Conservation (phyloP, 148 eudicot species). For the Persicaria maculosa region DNA sequence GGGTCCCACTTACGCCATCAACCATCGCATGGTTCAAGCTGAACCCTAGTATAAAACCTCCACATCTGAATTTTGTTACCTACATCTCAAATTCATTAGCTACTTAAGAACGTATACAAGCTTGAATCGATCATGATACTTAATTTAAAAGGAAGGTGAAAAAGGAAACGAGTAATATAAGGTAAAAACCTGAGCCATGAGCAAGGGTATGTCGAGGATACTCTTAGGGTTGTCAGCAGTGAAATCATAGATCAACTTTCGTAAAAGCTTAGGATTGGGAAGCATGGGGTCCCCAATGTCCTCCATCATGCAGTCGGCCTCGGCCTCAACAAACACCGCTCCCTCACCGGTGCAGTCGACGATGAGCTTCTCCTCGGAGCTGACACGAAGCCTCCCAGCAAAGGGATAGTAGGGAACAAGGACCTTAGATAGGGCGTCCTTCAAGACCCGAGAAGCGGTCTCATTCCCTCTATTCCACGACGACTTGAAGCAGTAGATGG, state of each 20-base stretch:
- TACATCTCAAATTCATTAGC: background rate
- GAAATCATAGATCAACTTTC: background rate
- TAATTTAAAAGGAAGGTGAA: no score
- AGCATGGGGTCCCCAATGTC: slow-evolving; percentile 9
- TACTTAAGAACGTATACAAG: no score
- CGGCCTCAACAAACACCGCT: slow-evolving; percentile 17
- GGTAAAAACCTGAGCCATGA: slow-evolving; percentile 6
- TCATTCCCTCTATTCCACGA: background rate
- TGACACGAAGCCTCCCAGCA: slow-evolving; percentile 14
- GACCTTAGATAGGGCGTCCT: slow-evolving; percentile 15
- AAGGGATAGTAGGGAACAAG: slow-evolving; percentile 18
- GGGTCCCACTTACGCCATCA: slow-evolving; percentile 43
- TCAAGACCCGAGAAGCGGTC: background rate
- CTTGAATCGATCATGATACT: no score
- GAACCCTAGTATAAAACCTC: slow-evolving; percentile 44
- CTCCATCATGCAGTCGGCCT: slow-evolving; percentile 17
- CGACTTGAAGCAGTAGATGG: slow-evolving; percentile 3
- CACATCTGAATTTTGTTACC: slow-evolving; percentile 58
- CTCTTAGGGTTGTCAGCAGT: background rate
- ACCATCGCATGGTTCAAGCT: slow-evolving; percentile 41
- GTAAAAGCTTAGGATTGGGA: background rate
- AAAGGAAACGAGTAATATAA: no score
- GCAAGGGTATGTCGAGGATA: slow-evolving; percentile 6
- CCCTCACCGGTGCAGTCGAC: slow-evolving; percentile 21
- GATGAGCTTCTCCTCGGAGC: slow-evolving; percentile 11